phyloP scores from a whole-genome alignment of 257 asterid genomes.

The Solanum gracilifrons region DNA sequence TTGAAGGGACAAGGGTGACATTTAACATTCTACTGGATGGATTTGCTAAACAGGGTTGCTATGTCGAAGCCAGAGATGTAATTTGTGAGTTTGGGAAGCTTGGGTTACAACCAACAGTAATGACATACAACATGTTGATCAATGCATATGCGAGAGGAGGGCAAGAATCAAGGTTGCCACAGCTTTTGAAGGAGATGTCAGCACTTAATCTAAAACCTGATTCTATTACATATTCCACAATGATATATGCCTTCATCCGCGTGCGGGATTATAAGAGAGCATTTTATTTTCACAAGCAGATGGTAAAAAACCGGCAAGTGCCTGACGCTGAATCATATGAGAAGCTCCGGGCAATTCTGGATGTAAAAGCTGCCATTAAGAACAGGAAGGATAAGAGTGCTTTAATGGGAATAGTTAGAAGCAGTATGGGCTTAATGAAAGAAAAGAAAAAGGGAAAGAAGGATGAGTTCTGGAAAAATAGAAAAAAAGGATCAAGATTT shows the following conservation, averaged over 20 bases:
- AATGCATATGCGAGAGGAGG: constrained; percentile 92
- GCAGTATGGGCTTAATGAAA: constrained; percentile 63
- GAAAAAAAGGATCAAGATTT: constrained; percentile 29
- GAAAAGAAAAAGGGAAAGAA: constrained; percentile 67
- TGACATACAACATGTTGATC: constrained; percentile 91
- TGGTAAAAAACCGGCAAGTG: constrained; percentile 76
- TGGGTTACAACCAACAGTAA: constrained; percentile 72
- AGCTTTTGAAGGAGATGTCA: constrained; percentile 83
- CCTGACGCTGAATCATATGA: constrained; percentile 69
- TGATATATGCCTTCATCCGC: constrained; percentile 85
- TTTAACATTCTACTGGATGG: constrained; percentile 84
- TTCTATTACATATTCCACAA: constrained; percentile 75
- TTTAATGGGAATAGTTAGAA: constrained; percentile 65
- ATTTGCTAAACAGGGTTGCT: constrained; percentile 76
- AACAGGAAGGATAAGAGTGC: constrained; percentile 83
- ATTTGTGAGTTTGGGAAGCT: constrained; percentile 66
- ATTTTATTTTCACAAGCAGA: constrained; percentile 71
- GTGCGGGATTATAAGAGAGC: constrained; percentile 91
- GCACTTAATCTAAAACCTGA: constrained; percentile 69
- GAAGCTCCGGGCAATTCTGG: constrained; percentile 74
- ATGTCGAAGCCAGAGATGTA: constrained; percentile 74
- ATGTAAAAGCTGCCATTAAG: constrained; percentile 64
- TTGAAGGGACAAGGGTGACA: constrained; percentile 63
- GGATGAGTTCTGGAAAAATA: constrained; percentile 85
- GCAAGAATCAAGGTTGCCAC: constrained; percentile 75